These are phyloP conservation scores for Magnusiomyces ingens DNA, from an alignment of 1,139 yeast species.

Conservation along the genomic window DNA sequence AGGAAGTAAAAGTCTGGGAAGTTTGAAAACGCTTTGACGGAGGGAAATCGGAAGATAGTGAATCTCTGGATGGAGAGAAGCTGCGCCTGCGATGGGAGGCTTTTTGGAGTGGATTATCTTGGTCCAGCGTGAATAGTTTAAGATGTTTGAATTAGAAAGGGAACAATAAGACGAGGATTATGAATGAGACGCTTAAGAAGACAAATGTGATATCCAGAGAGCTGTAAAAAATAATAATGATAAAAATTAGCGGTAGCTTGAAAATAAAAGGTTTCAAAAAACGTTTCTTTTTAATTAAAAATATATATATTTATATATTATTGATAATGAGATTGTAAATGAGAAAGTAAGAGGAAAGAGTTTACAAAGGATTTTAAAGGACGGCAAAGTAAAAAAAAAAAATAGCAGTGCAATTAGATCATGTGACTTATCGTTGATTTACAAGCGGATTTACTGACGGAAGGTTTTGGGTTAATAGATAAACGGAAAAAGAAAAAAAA, in stretches of 20 bases:
- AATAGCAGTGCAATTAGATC: neutral
- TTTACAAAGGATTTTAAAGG: neutral
- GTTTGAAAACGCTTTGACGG: slow-evolving; percentile 5
- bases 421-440: neutral
- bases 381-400: neutral
- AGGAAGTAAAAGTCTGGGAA: neutral
- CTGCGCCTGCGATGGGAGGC: slow-evolving; percentile 8
- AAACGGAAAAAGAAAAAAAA: too few relatives aligned
- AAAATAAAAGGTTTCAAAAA: neutral
- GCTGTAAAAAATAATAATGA: neutral
- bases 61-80: slow-evolving; percentile 5
- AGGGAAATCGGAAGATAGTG: neutral
- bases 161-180: slow-evolving; percentile 50
- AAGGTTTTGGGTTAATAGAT: too few relatives aligned
- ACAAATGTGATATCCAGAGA: slow-evolving; percentile 43
- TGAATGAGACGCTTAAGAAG: slow-evolving; percentile 74
- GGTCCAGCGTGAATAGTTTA: neutral
- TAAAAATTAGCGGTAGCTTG: neutral
- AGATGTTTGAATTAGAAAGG: neutral
- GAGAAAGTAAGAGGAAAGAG: neutral
- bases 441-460: too few relatives aligned
- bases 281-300: too few relatives aligned
- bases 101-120: neutral
- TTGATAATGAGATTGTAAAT: too few relatives aligned
- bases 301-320: too few relatives aligned